These are phyloP conservation scores for Psilocybe mexicana DNA, from an alignment of 1,284 basidiomycete species.

Conservation along the genomic window DNA sequence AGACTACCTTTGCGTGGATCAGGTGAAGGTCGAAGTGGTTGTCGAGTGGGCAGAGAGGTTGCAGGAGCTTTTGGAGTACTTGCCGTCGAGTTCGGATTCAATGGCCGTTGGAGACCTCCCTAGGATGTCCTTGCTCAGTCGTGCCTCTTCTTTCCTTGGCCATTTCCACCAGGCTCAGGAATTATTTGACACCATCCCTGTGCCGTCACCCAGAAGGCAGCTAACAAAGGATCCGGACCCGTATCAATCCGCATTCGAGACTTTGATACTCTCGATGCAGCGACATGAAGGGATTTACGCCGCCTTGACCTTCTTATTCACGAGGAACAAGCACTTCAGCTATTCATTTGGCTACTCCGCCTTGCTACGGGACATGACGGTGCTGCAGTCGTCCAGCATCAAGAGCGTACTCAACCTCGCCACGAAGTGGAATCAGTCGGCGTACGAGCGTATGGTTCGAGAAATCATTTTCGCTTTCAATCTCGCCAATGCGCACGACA, in stretches of 20 bases:
- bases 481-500: background rate
- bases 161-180: slow-evolving; percentile 2
- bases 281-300: slow-evolving; percentile 7
- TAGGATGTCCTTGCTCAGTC: slow-evolving; percentile 5
- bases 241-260: slow-evolving; percentile 1
- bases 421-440: background rate
- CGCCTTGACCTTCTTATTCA: slow-evolving; percentile 4
- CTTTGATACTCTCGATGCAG: slow-evolving; percentile 3
- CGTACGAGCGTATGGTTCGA: background rate
- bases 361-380: background rate
- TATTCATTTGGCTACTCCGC: background rate
- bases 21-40: slow-evolving; percentile 6
- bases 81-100: slow-evolving; percentile 7
- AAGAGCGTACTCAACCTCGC: background rate
- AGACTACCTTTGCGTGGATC: slow-evolving; percentile 17
- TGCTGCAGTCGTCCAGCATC: background rate
- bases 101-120: background rate
- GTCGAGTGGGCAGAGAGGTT: slow-evolving; percentile 11
- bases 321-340: background rate
- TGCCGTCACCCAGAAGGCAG: background rate
- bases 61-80: slow-evolving; percentile 6
- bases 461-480: background rate
- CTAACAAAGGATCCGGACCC: background rate
- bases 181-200: background rate
- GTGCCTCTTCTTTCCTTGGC: slow-evolving; percentile 9